Conservation (phyloP, 257 asterid species). For the Euphrasia confusa region DNA sequence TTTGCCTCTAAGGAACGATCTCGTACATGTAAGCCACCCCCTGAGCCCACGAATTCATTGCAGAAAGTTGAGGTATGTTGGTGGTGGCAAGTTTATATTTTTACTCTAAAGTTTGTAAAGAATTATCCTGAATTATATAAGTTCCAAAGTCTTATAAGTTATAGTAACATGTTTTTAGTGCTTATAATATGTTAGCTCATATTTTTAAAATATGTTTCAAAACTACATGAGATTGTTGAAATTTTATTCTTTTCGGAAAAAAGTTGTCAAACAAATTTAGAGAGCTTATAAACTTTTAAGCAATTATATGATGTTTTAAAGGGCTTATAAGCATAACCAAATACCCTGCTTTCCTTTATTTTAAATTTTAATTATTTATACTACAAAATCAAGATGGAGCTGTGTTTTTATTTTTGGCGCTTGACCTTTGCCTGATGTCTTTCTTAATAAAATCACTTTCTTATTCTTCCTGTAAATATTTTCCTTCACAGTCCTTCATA, state of each 20-base stretch:
- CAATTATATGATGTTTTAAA: too few species aligned
- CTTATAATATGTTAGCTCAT: neutral
- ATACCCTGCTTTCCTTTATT: too few species aligned
- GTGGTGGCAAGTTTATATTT: neutral
- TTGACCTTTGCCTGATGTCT: neutral
- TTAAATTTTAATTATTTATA: neutral
- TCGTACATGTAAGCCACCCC: constrained; percentile 35
- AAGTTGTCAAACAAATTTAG: too few species aligned
- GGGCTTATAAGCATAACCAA: neutral
- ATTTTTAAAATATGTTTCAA: neutral
- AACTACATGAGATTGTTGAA: too few species aligned
- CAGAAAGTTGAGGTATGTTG: constrained; percentile 89
- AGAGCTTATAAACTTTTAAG: too few species aligned
- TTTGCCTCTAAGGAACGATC: constrained; percentile 53
- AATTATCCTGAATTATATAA: neutral
- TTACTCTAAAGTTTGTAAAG: constrained; percentile 6
- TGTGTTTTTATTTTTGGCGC: neutral
- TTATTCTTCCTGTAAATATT: constrained; percentile 8
- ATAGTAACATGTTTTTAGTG: neutral
- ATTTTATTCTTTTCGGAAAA: too few species aligned
- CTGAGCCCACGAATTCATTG: constrained; percentile 66
- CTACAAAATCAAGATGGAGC: neutral
- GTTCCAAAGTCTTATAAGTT: neutral
- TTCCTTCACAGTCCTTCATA: neutral
- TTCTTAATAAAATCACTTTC: neutral